A percentile compares a stretch with the other conserved stretches of the same genome.
Evolutionary conservation across 164 flowering plant genomes (phyloP).

Genomic region (Paratinospora sagittata): DNA sequence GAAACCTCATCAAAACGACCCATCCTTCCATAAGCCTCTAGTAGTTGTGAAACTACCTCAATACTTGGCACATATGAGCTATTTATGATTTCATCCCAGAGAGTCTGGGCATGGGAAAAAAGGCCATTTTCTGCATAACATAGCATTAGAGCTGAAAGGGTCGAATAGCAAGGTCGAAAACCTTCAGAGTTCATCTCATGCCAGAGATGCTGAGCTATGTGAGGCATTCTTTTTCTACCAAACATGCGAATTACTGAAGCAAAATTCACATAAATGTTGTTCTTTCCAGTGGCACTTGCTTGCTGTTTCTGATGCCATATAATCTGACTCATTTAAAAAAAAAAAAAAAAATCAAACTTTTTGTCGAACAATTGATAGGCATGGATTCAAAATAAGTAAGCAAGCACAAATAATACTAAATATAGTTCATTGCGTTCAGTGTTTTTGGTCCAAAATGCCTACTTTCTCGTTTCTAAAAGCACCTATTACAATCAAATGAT

Average conservation of each 20-base stretch:
- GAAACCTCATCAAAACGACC: constrained; percentile 41
- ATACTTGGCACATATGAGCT: constrained; percentile 48
- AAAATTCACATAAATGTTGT: constrained; percentile 12
- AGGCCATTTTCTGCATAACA: constrained; percentile 53
- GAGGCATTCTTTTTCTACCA: constrained; percentile 28
- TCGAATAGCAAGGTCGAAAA: constrained; percentile 21
- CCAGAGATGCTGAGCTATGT: constrained; percentile 30
- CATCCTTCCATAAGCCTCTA: constrained; percentile 45
- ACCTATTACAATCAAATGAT: neutral
- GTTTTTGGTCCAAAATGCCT: neutral
- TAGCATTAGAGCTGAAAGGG: constrained; percentile 48
- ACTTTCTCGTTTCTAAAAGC: neutral
- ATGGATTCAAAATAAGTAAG: too few relatives aligned
- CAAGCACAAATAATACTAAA: neutral
- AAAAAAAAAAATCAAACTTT: too few relatives aligned
- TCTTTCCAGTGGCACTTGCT: constrained; percentile 7
- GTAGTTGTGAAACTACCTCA: constrained; percentile 37
- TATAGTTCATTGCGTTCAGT: neutral
- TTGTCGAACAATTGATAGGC: neutral
- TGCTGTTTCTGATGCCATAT: constrained; percentile 19
- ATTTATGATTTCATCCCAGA: constrained; percentile 59
- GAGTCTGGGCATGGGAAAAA: constrained; percentile 30
- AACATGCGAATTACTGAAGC: constrained; percentile 24
- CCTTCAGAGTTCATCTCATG: constrained; percentile 37
- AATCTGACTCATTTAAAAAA: constrained; percentile 18